Conservation (phyloP, 2,329 filamentous ascomycete genomes). For the Cladosporium sphaerospermum region DNA sequence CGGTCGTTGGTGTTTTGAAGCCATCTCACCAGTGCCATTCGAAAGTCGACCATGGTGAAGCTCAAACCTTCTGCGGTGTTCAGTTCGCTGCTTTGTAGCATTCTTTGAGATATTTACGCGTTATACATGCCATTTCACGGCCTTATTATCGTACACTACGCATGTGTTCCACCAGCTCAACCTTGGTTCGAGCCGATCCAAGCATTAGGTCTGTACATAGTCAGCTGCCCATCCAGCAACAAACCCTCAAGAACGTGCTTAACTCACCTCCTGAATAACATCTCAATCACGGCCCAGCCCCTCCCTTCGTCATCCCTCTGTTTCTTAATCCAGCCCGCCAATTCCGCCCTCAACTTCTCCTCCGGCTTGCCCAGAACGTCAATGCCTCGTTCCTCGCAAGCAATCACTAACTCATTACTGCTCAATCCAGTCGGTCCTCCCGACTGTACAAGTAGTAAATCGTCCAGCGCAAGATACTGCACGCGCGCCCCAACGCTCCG, state of each 20-base stretch:
- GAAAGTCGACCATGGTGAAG: no score
- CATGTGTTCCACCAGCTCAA: background rate
- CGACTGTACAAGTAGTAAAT: slow-evolving; percentile 58
- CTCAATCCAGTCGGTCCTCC: slow-evolving; percentile 56
- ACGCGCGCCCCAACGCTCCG: slow-evolving; percentile 50
- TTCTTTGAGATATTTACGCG: no score
- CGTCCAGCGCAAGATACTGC: slow-evolving; percentile 63
- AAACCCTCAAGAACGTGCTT: background rate
- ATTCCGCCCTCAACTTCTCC: slow-evolving; percentile 22
- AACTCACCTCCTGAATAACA: slow-evolving; percentile 31
- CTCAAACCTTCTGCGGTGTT: no score
- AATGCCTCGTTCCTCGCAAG: slow-evolving; percentile 30
- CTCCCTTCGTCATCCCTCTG: slow-evolving; percentile 33
- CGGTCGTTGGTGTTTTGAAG: no score
- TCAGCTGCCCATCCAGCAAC: background rate
- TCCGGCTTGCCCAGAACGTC: slow-evolving; percentile 26
- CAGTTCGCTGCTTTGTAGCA: no score
- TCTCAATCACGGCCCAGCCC: slow-evolving; percentile 24
- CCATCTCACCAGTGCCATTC: no score
- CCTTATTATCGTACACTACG: background rate
- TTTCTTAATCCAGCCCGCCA: slow-evolving; percentile 36
- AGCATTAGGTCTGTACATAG: slow-evolving; percentile 5
- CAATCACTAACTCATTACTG: slow-evolving; percentile 31
- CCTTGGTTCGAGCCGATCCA: slow-evolving; percentile 1
- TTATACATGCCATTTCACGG: no score